phyloP scores from a whole-genome alignment of 176 grass and related monocot genomes.

The Poa annua region DNA sequence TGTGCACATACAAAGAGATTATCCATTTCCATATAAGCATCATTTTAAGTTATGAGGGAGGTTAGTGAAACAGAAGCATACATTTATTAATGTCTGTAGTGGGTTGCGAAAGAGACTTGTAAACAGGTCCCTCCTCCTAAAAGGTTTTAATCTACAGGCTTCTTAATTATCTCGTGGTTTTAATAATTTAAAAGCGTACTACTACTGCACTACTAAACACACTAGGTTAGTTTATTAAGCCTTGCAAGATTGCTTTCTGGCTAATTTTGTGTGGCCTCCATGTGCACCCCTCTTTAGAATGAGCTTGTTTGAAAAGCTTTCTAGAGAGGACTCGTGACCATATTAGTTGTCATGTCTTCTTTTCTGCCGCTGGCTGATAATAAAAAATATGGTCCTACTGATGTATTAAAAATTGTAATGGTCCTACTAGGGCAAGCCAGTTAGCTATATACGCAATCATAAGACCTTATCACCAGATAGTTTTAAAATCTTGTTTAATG shows the following conservation, averaged over 20 bases:
- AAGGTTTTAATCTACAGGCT: neutral
- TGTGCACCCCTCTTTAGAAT: constrained; percentile 21
- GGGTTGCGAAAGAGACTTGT: constrained; percentile 45
- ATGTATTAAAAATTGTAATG: constrained; percentile 4
- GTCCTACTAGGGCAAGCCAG: constrained; percentile 30
- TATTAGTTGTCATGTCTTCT: constrained; percentile 37
- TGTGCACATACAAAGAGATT: neutral
- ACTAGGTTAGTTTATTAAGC: constrained; percentile 12
- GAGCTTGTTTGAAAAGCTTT: constrained; percentile 41
- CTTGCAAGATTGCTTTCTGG: constrained; percentile 31
- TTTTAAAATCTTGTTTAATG: neutral
- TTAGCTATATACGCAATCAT: neutral
- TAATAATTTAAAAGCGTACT: neutral
- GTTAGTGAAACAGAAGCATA: neutral
- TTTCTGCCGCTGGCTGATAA: constrained; percentile 16
- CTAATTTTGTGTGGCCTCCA: constrained; percentile 34
- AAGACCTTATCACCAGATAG: neutral
- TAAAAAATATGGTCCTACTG: constrained; percentile 29
- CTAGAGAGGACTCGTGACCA: constrained; percentile 31
- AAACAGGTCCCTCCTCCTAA: constrained; percentile 33
- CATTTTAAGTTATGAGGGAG: neutral
- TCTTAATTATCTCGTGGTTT: constrained; percentile 1
- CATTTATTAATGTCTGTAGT: neutral
- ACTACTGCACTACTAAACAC: neutral
- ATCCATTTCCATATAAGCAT: neutral